Percentiles rank a stretch among this genome's conserved stretches.
phyloP scores from a whole-genome alignment of 192 early-diverging fungal species.

The Coemansia asiatica region DNA sequence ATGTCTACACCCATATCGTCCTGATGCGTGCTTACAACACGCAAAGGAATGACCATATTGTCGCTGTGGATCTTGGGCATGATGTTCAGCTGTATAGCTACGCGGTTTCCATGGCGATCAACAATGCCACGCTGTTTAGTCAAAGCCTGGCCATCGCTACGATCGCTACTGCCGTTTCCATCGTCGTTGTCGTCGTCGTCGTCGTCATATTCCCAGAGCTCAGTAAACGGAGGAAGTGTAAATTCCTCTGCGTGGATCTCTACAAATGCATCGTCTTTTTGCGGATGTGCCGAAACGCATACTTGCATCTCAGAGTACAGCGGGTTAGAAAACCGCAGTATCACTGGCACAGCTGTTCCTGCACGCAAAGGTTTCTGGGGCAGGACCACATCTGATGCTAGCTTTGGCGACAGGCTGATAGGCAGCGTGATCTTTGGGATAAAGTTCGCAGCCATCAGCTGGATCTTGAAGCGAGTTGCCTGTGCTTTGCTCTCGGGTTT shows the following conservation, averaged over 20 bases:
- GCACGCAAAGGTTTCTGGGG: slow-evolving; percentile 37
- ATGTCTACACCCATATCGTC: slow-evolving; percentile 32
- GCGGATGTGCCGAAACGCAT: slow-evolving; percentile 50
- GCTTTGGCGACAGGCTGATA: slow-evolving; percentile 16
- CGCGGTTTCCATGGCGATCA: slow-evolving; percentile 43
- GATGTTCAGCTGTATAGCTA: slow-evolving; percentile 41
- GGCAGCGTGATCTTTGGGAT: slow-evolving; percentile 72
- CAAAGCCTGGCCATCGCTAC: background rate
- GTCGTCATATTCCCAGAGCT: slow-evolving; percentile 80
- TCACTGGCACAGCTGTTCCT: slow-evolving; percentile 49
- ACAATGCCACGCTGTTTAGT: slow-evolving; percentile 29
- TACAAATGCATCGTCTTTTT: slow-evolving; percentile 46
- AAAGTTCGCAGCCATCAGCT: slow-evolving; percentile 78
- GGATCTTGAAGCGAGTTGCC: slow-evolving; percentile 83
- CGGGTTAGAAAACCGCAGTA: slow-evolving; percentile 80
- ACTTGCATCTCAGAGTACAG: slow-evolving; percentile 71
- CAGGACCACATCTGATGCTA: slow-evolving; percentile 19
- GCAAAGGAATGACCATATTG: slow-evolving; percentile 38
- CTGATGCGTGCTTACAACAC: slow-evolving; percentile 40
- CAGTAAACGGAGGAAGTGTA: slow-evolving; percentile 70
- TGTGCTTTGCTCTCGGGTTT: slow-evolving; percentile 93
- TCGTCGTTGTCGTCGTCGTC: slow-evolving; percentile 52
- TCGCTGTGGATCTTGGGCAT: slow-evolving; percentile 19
- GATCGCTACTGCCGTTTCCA: slow-evolving; percentile 22
- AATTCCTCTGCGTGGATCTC: slow-evolving; percentile 65